A percentile compares a stretch with the other conserved stretches of the same genome.
Conservation (phyloP, 192 early-diverging fungal species). For the Linnemannia exigua region DNA sequence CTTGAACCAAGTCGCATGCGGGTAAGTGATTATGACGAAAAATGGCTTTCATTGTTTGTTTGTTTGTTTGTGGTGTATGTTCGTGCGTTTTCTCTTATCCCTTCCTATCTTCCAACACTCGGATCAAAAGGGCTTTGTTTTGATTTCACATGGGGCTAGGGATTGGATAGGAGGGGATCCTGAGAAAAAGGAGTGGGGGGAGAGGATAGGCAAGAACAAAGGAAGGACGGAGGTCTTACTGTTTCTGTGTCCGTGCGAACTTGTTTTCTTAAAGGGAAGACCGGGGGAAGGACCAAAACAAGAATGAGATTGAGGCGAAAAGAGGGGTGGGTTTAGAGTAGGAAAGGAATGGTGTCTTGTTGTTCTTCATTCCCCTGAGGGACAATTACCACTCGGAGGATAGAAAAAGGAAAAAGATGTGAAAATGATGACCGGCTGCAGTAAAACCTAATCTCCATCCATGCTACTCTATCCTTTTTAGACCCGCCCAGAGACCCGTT, state of each 20-base stretch:
- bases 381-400: background rate
- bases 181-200: background rate
- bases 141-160: slow-evolving; percentile 37
- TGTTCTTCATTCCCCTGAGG: background rate
- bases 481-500: slow-evolving; percentile 19
- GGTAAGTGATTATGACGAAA: slow-evolving; percentile 20
- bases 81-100: background rate
- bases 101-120: too few relatives aligned
- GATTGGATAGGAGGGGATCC: slow-evolving; percentile 25
- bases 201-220: background rate
- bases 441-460: background rate
- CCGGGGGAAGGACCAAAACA: background rate
- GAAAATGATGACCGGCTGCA: background rate
- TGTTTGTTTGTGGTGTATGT: too few relatives aligned
- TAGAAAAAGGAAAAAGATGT: background rate
- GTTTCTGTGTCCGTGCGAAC: background rate
- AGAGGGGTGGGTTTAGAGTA: background rate
- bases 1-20: slow-evolving; percentile 21
- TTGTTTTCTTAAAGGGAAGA: background rate
- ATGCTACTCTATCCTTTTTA: background rate
- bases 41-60: slow-evolving; percentile 1
- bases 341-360: background rate
- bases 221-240: background rate
- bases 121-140: background rate
- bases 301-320: background rate